Percentiles rank a stretch among this genome's conserved stretches.
Evolutionary conservation across 768 basidiomycete species (phyloP).

Genomic region (Astraeus odoratus): DNA sequence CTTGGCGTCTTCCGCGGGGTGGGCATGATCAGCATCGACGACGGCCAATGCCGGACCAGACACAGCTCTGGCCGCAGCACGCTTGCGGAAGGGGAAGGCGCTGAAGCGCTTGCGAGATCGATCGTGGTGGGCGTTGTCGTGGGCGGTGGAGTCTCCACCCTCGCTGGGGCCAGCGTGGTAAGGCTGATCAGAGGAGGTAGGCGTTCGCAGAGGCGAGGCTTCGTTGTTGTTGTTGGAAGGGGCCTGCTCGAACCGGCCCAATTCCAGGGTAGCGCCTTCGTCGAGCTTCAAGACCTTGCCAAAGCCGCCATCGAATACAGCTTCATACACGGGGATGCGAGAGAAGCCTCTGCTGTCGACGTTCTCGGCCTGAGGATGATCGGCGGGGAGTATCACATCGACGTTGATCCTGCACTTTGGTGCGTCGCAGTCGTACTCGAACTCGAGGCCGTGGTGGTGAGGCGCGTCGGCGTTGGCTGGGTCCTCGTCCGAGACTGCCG

Average conservation of each 20-base stretch:
- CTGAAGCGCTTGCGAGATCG: slow-evolving; percentile 53
- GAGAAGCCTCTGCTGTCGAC: slow-evolving; percentile 28
- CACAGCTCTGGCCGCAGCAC: slow-evolving; percentile 41
- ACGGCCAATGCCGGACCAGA: slow-evolving; percentile 75
- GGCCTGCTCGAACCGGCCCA: slow-evolving; percentile 62
- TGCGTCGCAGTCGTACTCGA: slow-evolving; percentile 88
- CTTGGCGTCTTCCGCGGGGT: slow-evolving; percentile 30
- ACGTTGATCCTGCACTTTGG: slow-evolving; percentile 79
- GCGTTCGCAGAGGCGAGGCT: no score
- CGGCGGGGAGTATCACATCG: slow-evolving; percentile 62
- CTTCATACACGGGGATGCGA: slow-evolving; percentile 32
- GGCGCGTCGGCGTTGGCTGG: slow-evolving; percentile 39
- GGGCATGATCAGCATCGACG: slow-evolving; percentile 56
- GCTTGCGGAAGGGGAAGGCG: slow-evolving; percentile 60
- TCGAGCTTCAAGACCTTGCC: slow-evolving; percentile 65
- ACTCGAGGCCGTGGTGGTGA: slow-evolving; percentile 76
- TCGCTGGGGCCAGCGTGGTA: slow-evolving; percentile 4
- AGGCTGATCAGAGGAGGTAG: slow-evolving; percentile 8
- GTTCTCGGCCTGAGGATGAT: slow-evolving; percentile 47
- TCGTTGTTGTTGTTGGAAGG: slow-evolving; percentile 14
- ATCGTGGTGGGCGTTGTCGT: slow-evolving; percentile 10
- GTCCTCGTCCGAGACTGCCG: slow-evolving; percentile 39
- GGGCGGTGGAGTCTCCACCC: slow-evolving; percentile 8
- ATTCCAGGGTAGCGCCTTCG: slow-evolving; percentile 72
- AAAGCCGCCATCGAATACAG: slow-evolving; percentile 77